Evolutionary conservation across 768 basidiomycete genomes (phyloP).

Genomic region (Cystobasidium onofrii): DNA sequence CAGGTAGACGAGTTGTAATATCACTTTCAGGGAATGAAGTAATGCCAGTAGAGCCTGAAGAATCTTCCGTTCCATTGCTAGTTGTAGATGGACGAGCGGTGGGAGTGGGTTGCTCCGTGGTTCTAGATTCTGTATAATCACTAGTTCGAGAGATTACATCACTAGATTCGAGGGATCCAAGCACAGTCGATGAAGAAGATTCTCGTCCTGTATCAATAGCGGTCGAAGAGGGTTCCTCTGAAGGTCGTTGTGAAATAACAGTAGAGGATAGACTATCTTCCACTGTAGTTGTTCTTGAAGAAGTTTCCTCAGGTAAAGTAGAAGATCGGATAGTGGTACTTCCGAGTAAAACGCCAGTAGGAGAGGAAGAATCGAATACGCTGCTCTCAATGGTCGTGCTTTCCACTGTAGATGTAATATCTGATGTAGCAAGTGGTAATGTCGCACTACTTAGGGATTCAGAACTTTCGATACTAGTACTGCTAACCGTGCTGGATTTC

Average conservation of each 20-base stretch:
- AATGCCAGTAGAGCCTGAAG: neutral
- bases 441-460: neutral
- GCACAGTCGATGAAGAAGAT: too few species aligned
- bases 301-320: too few species aligned
- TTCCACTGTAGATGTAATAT: neutral
- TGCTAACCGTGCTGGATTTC: neutral
- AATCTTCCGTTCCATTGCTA: neutral
- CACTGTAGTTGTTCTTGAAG: too few species aligned
- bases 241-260: too few species aligned
- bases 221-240: too few species aligned
- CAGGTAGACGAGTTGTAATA: neutral
- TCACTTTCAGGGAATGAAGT: neutral
- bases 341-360: neutral
- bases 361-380: neutral
- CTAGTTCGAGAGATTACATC: neutral
- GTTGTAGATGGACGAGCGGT: too few species aligned
- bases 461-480: neutral
- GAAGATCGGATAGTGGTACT: neutral
- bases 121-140: neutral
- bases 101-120: neutral
- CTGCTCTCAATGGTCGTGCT: neutral
- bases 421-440: neutral
- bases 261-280: too few species aligned
- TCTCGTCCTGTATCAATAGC: too few species aligned
- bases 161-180: neutral